Conservation (phyloP, 75 land plant species). For the Sequoia sempervirens region DNA sequence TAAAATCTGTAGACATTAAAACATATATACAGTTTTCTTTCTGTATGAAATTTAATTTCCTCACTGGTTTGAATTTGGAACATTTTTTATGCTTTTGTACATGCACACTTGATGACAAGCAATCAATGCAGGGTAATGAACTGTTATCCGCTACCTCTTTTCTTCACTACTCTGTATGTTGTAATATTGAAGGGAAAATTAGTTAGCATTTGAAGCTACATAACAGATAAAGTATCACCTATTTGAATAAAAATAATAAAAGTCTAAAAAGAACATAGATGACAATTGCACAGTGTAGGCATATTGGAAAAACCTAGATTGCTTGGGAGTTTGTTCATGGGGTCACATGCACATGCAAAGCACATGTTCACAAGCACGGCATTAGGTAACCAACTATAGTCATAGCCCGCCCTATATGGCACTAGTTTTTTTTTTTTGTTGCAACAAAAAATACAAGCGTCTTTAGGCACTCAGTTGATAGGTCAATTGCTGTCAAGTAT, state of each 20-base stretch:
- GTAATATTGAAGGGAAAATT: neutral
- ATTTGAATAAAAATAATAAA: neutral
- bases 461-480: no score
- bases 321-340: neutral
- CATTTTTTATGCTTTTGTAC: no score
- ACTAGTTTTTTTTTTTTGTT: no score
- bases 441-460: no score
- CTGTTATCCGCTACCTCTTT: neutral
- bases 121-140: neutral
- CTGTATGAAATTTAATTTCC: no score
- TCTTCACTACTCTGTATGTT: neutral
- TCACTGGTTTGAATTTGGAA: neutral
- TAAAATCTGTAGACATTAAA: neutral
- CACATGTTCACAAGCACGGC: no score
- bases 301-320: neutral
- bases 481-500: no score
- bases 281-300: neutral
- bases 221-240: neutral
- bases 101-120: neutral
- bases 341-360: neutral
- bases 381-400: no score
- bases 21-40: neutral
- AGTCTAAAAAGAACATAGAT: neutral
- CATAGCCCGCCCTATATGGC: no score
- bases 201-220: neutral